Evolutionary conservation across 345 rosid genomes (phyloP).

Genomic region (Populus alba): DNA sequence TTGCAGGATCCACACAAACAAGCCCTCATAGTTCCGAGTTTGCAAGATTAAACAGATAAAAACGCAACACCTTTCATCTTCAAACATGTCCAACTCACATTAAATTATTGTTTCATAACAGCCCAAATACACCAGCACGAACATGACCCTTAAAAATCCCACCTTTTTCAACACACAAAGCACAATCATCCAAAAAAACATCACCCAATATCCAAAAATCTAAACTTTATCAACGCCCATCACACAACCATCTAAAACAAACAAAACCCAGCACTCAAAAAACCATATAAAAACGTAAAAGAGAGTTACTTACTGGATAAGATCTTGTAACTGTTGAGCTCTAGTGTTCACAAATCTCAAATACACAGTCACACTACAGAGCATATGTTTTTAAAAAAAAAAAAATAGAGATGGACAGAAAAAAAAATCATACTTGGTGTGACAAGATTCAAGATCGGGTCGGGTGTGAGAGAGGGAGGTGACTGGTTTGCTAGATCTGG

Average conservation of each 20-base stretch:
- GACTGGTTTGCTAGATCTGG: neutral
- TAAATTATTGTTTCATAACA: neutral
- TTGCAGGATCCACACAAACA: too few relatives aligned
- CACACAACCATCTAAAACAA: neutral
- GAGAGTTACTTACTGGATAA: conserved; percentile 46
- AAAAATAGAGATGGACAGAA: too few relatives aligned
- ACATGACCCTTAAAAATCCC: neutral
- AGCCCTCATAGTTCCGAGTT: too few relatives aligned
- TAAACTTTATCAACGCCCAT: neutral
- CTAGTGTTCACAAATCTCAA: conserved; percentile 30
- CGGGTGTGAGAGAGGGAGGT: neutral
- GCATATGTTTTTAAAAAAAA: too few relatives aligned
- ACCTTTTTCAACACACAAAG: neutral
- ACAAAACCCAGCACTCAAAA: neutral
- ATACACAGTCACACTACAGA: too few relatives aligned
- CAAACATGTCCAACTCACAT: neutral
- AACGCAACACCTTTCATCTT: neutral
- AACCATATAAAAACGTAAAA: neutral
- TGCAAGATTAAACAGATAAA: neutral
- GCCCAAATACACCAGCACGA: neutral
- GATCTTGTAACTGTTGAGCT: conserved; percentile 86
- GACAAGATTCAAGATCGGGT: neutral
- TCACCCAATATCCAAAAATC: neutral
- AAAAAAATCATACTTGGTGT: neutral
- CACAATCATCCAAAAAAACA: neutral